These are phyloP conservation scores for Lactarius hengduanensis DNA, from an alignment of 768 basidiomycete genomes.

Conservation along the genomic window DNA sequence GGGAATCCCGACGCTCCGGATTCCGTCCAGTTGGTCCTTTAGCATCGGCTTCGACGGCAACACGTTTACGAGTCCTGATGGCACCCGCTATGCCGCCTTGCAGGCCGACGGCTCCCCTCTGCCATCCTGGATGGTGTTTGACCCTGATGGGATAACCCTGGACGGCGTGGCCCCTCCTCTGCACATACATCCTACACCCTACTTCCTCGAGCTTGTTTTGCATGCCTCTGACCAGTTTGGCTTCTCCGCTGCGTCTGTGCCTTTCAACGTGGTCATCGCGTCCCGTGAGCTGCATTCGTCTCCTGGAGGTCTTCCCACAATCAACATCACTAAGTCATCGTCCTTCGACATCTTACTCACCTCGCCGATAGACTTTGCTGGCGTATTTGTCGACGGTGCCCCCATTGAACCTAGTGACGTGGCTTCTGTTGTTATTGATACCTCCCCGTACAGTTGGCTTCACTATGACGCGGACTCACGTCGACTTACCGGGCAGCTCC, in stretches of 20 bases:
- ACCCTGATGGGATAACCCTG: constrained; percentile 65
- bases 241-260: constrained; percentile 56
- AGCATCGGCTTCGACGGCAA: constrained; percentile 76
- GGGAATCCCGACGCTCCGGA: constrained; percentile 56
- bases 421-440: constrained; percentile 54
- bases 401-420: constrained; percentile 61
- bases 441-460: constrained; percentile 57
- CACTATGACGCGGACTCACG: constrained; percentile 54
- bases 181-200: constrained; percentile 40
- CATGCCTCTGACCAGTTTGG: constrained; percentile 73
- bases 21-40: constrained; percentile 86
- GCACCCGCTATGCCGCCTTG: constrained; percentile 61
- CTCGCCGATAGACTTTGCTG: constrained; percentile 58
- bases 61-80: constrained; percentile 52
- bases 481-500: constrained; percentile 66
- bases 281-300: constrained; percentile 61
- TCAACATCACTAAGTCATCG: constrained; percentile 66
- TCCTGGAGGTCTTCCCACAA: constrained; percentile 49
- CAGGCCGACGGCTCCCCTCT: constrained; percentile 66
- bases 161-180: constrained; percentile 70
- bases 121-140: constrained; percentile 75
- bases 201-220: constrained; percentile 52
- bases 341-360: constrained; percentile 51
- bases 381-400: constrained; percentile 61
- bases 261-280: constrained; percentile 68